Conservation (phyloP, 2,329 filamentous ascomycete genomes). For the Dendrostoma leiphaemia region DNA sequence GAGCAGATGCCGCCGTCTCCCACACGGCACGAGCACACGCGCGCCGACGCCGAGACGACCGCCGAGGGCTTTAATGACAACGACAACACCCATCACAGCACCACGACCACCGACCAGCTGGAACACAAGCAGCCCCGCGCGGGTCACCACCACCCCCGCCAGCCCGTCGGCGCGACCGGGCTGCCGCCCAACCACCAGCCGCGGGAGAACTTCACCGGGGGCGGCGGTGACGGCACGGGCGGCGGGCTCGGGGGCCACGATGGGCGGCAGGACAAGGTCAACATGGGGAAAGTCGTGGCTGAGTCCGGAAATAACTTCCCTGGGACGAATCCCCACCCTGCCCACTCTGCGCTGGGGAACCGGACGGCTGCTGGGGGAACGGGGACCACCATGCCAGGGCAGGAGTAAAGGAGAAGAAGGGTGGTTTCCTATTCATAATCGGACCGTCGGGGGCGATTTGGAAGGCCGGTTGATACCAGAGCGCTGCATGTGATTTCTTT, state of each 20-base stretch:
- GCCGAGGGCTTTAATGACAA: neutral
- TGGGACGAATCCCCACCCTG: slow-evolving; percentile 20
- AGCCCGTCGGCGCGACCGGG: slow-evolving; percentile 14
- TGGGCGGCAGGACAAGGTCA: neutral
- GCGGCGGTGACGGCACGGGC: neutral
- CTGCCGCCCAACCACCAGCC: slow-evolving; percentile 6
- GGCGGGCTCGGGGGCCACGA: neutral
- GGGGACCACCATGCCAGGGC: slow-evolving; percentile 7
- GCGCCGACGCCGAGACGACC: slow-evolving; percentile 6
- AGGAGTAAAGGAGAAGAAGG: neutral
- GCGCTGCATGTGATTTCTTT: too few species aligned
- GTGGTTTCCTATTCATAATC: too few species aligned
- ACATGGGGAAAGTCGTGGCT: slow-evolving; percentile 5
- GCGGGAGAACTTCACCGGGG: neutral
- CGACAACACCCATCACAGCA: neutral
- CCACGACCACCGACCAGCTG: neutral
- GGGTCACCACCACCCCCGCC: slow-evolving; percentile 18
- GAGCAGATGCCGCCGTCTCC: too few species aligned
- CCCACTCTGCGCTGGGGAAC: slow-evolving; percentile 13
- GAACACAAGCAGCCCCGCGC: slow-evolving; percentile 13
- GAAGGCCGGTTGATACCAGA: too few species aligned
- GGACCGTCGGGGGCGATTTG: too few species aligned
- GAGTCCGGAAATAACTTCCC: slow-evolving; percentile 22
- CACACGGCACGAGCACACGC: too few species aligned
- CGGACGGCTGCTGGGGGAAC: neutral